Percentiles rank a stretch among this genome's conserved stretches.
These are phyloP conservation scores for Coniophora puteana DNA, from an alignment of 1,284 basidiomycete species.

Conservation along the genomic window DNA sequence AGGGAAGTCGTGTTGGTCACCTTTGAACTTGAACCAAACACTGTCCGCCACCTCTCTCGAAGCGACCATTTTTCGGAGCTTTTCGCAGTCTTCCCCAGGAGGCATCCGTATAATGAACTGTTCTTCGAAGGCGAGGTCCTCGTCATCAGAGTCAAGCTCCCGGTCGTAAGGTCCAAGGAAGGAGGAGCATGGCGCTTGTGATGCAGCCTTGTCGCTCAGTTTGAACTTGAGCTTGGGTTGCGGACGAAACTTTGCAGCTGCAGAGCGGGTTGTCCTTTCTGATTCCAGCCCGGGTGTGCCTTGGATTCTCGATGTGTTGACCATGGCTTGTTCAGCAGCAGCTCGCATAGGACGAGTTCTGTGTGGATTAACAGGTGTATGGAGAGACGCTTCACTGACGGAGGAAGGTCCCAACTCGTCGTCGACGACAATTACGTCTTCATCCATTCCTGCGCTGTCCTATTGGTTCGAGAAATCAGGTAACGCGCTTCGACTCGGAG, in stretches of 20 bases:
- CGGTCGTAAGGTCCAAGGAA: conserved; percentile 89
- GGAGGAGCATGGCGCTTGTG: conserved; percentile 73
- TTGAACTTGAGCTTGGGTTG: conserved; percentile 83
- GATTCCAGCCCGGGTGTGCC: conserved; percentile 32
- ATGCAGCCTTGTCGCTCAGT: conserved; percentile 74
- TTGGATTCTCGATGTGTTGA: conserved; percentile 39
- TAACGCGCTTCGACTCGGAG: too few species aligned
- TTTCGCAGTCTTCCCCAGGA: conserved; percentile 76
- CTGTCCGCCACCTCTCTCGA: conserved; percentile 79
- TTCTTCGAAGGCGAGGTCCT: conserved; percentile 95
- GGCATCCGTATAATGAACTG: conserved; percentile 95
- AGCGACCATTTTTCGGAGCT: conserved; percentile 77
- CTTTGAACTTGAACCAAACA: conserved; percentile 99
- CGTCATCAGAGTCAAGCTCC: conserved; percentile 92
- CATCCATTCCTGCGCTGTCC: too few species aligned
- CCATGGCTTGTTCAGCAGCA: conserved; percentile 35
- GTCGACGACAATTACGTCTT: conserved; percentile 65
- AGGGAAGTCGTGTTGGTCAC: conserved; percentile 35
- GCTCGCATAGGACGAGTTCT: conserved; percentile 30
- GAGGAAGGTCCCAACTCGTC: conserved; percentile 34
- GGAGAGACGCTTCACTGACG: conserved; percentile 3
- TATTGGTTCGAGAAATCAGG: too few species aligned
- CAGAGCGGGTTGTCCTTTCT: conserved; percentile 48
- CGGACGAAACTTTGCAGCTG: conserved; percentile 39
- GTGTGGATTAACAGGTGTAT: conserved; percentile 18